Percentiles rank a stretch among this genome's conserved stretches.
Evolutionary conservation across 148 eudicot genomes (phyloP).

Genomic region (Drosera capensis): DNA sequence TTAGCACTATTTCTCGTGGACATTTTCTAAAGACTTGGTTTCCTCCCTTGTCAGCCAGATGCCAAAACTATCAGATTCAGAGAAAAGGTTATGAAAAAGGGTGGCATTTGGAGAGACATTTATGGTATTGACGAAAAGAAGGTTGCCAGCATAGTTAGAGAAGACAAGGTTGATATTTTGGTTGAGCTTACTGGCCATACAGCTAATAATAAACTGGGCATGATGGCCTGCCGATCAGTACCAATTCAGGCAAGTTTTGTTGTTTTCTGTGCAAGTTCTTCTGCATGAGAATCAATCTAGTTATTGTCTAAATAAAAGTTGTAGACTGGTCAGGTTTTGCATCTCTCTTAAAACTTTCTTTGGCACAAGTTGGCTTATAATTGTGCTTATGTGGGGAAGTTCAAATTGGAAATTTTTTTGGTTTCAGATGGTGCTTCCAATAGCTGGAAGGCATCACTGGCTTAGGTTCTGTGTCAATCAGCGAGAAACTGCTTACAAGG

Average conservation of each 20-base stretch:
- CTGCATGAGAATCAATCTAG: too few relatives aligned
- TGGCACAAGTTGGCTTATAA: too few relatives aligned
- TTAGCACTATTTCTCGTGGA: too few relatives aligned
- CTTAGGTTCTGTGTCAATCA: too few relatives aligned
- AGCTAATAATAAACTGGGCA: slow-evolving; percentile 94
- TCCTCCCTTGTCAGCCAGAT: slow-evolving; percentile 59
- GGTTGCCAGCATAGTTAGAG: slow-evolving; percentile 88
- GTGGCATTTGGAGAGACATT: slow-evolving; percentile 95
- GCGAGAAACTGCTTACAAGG: too few relatives aligned
- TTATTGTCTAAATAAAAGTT: too few relatives aligned
- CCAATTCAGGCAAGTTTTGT: slow-evolving; percentile 67
- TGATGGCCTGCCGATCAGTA: slow-evolving; percentile 97
- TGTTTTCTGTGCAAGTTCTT: neutral
- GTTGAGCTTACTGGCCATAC: slow-evolving; percentile 99
- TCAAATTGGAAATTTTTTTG: too few relatives aligned
- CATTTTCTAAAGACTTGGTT: slow-evolving; percentile 7
- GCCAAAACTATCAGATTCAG: slow-evolving; percentile 88
- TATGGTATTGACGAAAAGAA: slow-evolving; percentile 95
- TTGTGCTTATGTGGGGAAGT: too few relatives aligned
- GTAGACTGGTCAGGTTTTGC: too few relatives aligned
- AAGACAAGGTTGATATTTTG: slow-evolving; percentile 89
- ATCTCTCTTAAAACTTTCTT: too few relatives aligned
- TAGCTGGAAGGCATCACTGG: too few relatives aligned
- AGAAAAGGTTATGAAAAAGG: slow-evolving; percentile 71
- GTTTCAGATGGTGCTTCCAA: too few relatives aligned